phyloP scores from a whole-genome alignment of 176 grass and related monocot species.

The barley (Hordeum vulgare) region MorexV3_pseudomolecules_assembly NC_058519.1:82362829-82363328 shows the following conservation, averaged over 20 bases:
- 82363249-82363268: background rate
- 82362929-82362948: too few relatives aligned
- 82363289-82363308: background rate
- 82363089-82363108: too few relatives aligned
- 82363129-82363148: too few relatives aligned
- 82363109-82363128: too few relatives aligned
- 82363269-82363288: background rate
- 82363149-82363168: constrained; percentile 22
- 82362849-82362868: too few relatives aligned
- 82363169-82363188: background rate
- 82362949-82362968: background rate
- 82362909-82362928: too few relatives aligned
- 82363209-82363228: background rate
- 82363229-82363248: background rate
- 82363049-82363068: too few relatives aligned
- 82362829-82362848: too few relatives aligned
- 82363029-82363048: background rate
- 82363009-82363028: background rate
- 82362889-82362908: too few relatives aligned
- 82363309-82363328: background rate
- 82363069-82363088: too few relatives aligned
- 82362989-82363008: too few relatives aligned
- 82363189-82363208: background rate
- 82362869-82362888: too few relatives aligned
- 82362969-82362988: background rate